phyloP scores from a whole-genome alignment of 371 early-diverging fungal genomes.

The Mortierella sp. region DNA sequence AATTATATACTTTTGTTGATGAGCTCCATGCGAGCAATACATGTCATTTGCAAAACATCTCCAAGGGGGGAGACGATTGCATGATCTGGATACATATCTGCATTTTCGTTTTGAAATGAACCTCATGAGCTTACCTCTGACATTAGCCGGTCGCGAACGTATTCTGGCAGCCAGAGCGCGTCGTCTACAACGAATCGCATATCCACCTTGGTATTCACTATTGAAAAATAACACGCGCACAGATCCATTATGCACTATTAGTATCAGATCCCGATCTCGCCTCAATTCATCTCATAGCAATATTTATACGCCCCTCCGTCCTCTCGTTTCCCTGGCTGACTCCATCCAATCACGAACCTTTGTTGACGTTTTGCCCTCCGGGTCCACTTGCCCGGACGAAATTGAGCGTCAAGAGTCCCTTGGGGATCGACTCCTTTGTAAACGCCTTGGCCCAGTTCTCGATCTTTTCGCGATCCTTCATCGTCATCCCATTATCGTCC shows the following conservation, averaged over 20 bases:
- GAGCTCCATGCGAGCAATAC: too few relatives aligned
- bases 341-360: slow-evolving; percentile 63
- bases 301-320: too few relatives aligned
- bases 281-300: too few relatives aligned
- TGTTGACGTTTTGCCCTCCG: slow-evolving; percentile 95
- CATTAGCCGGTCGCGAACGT: slow-evolving; percentile 67
- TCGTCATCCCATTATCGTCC: slow-evolving; percentile 54
- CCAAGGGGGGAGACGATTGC: too few relatives aligned
- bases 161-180: slow-evolving; percentile 85
- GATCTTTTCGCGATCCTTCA: slow-evolving; percentile 53
- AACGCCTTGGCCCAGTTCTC: slow-evolving; percentile 47
- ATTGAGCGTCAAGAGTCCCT: slow-evolving; percentile 55
- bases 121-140: slow-evolving; percentile 57
- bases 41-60: too few relatives aligned
- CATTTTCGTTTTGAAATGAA: too few relatives aligned
- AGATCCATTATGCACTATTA: neutral
- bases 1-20: too few relatives aligned
- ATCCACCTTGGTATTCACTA: slow-evolving; percentile 90
- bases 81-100: too few relatives aligned
- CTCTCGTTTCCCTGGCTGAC: neutral
- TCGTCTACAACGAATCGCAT: slow-evolving; percentile 76
- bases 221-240: neutral
- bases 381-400: slow-evolving; percentile 83
- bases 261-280: slow-evolving; percentile 1
- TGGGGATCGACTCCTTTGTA: slow-evolving; percentile 53